Base-by-base conservation (phyloP, 2,329 filamentous ascomycete species). In the Arthrobotrys entomopaga region DNA sequence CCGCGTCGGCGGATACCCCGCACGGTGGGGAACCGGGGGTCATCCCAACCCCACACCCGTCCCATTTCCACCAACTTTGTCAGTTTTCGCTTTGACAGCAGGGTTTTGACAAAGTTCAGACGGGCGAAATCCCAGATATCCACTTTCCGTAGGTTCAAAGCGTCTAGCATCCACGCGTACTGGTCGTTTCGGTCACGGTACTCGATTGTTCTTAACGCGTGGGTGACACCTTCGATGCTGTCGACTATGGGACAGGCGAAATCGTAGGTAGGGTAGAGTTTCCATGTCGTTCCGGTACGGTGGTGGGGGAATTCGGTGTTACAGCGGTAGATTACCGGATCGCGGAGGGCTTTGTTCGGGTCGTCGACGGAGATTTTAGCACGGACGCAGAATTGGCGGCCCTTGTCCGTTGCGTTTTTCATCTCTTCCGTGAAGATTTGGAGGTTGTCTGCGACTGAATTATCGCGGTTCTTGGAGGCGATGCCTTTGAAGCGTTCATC, bases 291-390 rank as follows among this genome's bases (percentile, higher is more conserved):
- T 34, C 91, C 91, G 1, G 91, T 95, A 78, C 91, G 88, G 83
- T 95, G 91, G 81, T 95, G 82, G 82, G 26, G 83, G 10, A 84
- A 81, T 56, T 85, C 80, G 4, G 87, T 85, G 80, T 96, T 97
- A 87, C 93, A 97, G 77, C 95, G 90, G 86, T 97, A 98, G 82
- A 99, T 96, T 82, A 98, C 93, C 11, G 95, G 95, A 82, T 99
- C 95, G 77, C 95, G 88, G 87, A 98, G 89, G 61, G 95, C 92
- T 83, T 96, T 96, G 85, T 99, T 98, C 77, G 91, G 91, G 83
- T 95, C 91, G 82, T 96, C 91, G 78, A 91, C 88, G 0, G 92
- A 94, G 78, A 98, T 91, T 85, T 96, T 97, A 70, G 95, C 95
- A 74, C 95, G 91, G 77, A 99, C 96, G 83, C 92, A 97, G 88